Evolutionary conservation across 768 basidiomycete genomes (phyloP), one percentile per base, ranked within the genome.

Genomic region (Basidioascus undulatus): DNA sequence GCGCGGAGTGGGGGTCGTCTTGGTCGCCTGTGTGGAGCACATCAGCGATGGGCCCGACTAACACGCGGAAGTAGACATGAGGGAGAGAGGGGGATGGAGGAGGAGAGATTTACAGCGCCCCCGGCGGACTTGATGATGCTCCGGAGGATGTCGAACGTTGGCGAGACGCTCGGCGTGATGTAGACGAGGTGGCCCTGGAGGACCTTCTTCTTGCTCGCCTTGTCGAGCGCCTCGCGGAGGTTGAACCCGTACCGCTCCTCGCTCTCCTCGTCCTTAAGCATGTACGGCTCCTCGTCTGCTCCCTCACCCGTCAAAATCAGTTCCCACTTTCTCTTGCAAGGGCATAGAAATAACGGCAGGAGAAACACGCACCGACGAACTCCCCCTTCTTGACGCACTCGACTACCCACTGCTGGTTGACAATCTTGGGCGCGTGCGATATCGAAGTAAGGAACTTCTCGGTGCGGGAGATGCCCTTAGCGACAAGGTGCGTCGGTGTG

Each of bases 361-460:
- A 8, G 13, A 20, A 23, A 19, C 6, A 65, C 75, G 44, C 49
- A 81, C 83, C 66, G 21, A 83, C 61, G 5, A 86, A 59, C 28
- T 59, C 61, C 32, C 66, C 69, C 6, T 64, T 63, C 24, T 62
- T 62, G 4, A 68, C 65, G 10, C 70, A 76, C 0, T 66, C 66
- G 5, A 55, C 61, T 5, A 76, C 67, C 86, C 84, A 92, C 26
- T 67, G 60, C 39, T 65, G 64, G 3, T 64, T 67, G 18, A 92
- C 58, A 35, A 87, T 62, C 45, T 62, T 64, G 0, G 77, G 74
- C 0, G 66, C 69, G 1, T 57, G 57, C 0, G 76, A 64, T 48
- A 89, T 60, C 0, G 79, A 80, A 49, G 72, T 72, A 0, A 92
- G 62, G 53, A 89, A 77, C 55, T 89, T 92, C 53, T 84, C 78